These are phyloP conservation scores for Xanthoconium separans DNA, from an alignment of 1,284 basidiomycete genomes.

Conservation along the genomic window DNA sequence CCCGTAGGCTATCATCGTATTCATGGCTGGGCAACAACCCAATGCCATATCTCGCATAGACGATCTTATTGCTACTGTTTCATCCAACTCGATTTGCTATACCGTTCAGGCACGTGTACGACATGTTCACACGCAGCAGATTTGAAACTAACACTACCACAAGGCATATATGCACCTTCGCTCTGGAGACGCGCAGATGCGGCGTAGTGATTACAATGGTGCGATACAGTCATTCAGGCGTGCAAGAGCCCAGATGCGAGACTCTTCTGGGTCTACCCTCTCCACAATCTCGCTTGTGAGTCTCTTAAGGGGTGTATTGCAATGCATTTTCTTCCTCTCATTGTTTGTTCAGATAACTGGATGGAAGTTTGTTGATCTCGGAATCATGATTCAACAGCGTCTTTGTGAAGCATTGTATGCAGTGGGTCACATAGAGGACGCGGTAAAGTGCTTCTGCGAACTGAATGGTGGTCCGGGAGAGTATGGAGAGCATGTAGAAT, in stretches of 20 bases:
- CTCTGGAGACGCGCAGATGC: neutral
- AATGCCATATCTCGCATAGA: neutral
- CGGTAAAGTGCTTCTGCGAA: neutral
- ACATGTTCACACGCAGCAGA: no score
- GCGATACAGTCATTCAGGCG: neutral
- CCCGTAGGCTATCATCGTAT: neutral
- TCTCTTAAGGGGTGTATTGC: neutral
- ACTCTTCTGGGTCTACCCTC: neutral
- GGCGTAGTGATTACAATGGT: neutral
- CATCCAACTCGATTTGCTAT: neutral
- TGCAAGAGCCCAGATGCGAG: neutral
- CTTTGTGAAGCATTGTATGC: neutral
- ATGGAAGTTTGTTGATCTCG: slow-evolving; percentile 5
- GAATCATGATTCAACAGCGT: neutral
- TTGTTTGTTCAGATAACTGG: neutral
- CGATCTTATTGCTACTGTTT: neutral
- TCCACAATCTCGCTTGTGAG: neutral
- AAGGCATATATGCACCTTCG: neutral
- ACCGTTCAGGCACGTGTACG: neutral
- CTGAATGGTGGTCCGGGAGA: neutral
- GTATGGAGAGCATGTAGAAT: neutral
- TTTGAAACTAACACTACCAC: neutral
- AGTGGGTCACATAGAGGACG: neutral
- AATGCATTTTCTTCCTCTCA: neutral
- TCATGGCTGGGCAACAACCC: neutral